These are phyloP conservation scores for Pythium biforme DNA, from an alignment of 352 stramenopile species.

Conservation along the genomic window DNA sequence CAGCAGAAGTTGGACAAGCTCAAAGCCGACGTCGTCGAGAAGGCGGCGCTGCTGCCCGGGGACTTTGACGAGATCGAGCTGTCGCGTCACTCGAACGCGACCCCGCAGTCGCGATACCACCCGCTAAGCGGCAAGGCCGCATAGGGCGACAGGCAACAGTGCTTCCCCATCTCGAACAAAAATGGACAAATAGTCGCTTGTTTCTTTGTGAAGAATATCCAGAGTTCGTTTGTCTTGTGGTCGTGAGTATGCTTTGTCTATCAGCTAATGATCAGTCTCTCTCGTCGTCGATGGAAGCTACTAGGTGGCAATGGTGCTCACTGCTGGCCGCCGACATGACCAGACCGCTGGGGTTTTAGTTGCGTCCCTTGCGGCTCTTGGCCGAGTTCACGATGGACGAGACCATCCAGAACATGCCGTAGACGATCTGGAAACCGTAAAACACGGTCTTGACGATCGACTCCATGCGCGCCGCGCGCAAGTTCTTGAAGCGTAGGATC, in stretches of 20 bases:
- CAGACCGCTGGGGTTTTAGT: conserved; percentile 6
- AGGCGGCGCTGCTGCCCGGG: conserved; percentile 12
- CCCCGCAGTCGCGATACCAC: conserved; percentile 21
- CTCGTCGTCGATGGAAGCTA: neutral
- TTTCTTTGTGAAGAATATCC: conserved; percentile 6
- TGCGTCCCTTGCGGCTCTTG: conserved; percentile 37
- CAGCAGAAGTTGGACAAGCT: conserved; percentile 40
- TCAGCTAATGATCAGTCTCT: neutral
- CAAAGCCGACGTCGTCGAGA: conserved; percentile 21
- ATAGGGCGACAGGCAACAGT: neutral
- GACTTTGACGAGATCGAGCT: conserved; percentile 29
- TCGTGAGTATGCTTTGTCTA: neutral
- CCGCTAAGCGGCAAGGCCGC: conserved; percentile 14
- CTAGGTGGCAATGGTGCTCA: neutral
- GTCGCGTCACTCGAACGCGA: conserved; percentile 13
- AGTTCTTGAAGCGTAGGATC: conserved; percentile 86
- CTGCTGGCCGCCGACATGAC: neutral
- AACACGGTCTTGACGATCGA: conserved; percentile 86
- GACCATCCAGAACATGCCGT: conserved; percentile 91
- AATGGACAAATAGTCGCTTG: neutral
- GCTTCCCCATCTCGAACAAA: neutral
- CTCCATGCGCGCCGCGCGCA: conserved; percentile 72
- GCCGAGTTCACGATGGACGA: conserved; percentile 77
- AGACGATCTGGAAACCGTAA: conserved; percentile 86
- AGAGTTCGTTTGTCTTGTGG: neutral